Conservation (phyloP, 2,329 filamentous ascomycete genomes). For the Volutella citrinella region DNA sequence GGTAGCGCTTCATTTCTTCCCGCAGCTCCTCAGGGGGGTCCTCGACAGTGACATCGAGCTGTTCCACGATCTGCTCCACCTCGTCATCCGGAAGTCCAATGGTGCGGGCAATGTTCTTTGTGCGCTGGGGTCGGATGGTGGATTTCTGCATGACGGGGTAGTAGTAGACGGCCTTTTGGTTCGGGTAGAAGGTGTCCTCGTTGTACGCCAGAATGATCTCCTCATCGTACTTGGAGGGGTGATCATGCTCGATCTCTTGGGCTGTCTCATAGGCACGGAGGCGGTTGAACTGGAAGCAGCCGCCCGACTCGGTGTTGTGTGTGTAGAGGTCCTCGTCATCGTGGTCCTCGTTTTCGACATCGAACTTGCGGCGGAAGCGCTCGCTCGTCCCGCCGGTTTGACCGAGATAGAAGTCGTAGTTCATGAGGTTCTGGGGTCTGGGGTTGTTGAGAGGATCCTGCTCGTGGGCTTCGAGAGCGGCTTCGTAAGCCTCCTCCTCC, state of each 20-base stretch:
- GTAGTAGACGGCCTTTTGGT: constrained; percentile 61
- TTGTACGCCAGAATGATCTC: constrained; percentile 60
- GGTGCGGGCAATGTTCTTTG: constrained; percentile 59
- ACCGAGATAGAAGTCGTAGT: constrained; percentile 66
- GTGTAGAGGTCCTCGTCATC: constrained; percentile 56
- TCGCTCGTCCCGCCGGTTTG: constrained; percentile 45
- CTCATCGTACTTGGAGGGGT: constrained; percentile 60
- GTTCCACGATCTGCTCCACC: constrained; percentile 51
- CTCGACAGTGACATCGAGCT: constrained; percentile 52
- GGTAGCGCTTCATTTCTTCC: constrained; percentile 51
- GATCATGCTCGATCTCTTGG: constrained; percentile 53
- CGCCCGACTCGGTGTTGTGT: constrained; percentile 41
- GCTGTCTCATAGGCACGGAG: constrained; percentile 64
- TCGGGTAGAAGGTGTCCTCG: constrained; percentile 47
- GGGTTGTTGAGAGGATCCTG: constrained; percentile 54
- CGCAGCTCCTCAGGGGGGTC: constrained; percentile 54
- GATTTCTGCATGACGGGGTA: constrained; percentile 66
- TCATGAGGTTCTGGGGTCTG: constrained; percentile 55
- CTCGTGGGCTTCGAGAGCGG: constrained; percentile 51
- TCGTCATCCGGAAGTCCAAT: constrained; percentile 43
- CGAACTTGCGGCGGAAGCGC: constrained; percentile 60
- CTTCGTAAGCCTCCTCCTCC: constrained; percentile 50
- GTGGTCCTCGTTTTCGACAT: constrained; percentile 52
- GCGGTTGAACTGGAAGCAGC: constrained; percentile 59
- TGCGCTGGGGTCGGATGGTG: constrained; percentile 59